phyloP scores from a whole-genome alignment of 768 basidiomycete species.

The Mycena sanguinolenta region DNA sequence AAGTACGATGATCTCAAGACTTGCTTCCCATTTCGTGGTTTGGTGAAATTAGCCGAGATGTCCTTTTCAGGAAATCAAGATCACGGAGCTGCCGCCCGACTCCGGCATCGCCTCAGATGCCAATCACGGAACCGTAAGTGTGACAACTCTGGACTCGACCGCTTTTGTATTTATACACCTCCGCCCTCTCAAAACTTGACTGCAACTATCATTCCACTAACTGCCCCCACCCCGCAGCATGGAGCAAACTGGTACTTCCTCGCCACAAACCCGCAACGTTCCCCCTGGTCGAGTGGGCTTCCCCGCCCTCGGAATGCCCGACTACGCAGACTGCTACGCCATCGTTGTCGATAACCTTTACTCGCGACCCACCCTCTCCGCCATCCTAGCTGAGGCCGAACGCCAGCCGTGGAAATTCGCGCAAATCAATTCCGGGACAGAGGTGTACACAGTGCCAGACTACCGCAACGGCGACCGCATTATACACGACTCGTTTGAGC shows the following conservation, averaged over 20 bases:
- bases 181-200: background rate
- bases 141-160: no score
- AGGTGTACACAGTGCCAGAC: conserved; percentile 19
- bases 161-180: no score
- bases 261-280: background rate
- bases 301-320: conserved; percentile 11
- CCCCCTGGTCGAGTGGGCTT: conserved; percentile 31
- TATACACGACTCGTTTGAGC: conserved; percentile 31
- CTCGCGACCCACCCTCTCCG: conserved; percentile 3
- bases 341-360: conserved; percentile 32
- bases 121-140: no score
- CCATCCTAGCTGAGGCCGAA: conserved; percentile 20
- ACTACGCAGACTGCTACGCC: conserved; percentile 33
- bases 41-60: no score
- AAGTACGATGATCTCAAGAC: no score
- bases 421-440: conserved; percentile 25
- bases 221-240: background rate
- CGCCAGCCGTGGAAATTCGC: conserved; percentile 28
- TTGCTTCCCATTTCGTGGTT: no score
- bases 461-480: conserved; percentile 35
- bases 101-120: no score
- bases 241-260: background rate
- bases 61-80: no score
- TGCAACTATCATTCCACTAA: background rate
- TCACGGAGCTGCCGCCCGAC: no score